Evolutionary conservation across 352 stramenopile genomes (phyloP).

Genomic region (Phytophthora pinifolia): DNA sequence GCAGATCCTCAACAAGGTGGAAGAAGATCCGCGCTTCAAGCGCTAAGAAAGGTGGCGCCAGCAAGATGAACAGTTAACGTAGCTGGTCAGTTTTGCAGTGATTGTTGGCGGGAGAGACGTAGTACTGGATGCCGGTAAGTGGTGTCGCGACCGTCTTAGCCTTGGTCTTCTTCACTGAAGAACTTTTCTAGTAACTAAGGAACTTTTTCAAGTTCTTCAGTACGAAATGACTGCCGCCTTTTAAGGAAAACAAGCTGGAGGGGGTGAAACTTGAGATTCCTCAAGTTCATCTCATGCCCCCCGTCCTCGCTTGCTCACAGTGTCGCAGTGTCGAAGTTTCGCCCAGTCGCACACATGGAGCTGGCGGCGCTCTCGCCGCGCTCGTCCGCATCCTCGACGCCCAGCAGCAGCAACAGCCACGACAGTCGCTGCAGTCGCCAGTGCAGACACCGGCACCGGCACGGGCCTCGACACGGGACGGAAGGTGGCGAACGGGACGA

Average conservation of each 20-base stretch:
- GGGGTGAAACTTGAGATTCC: neutral
- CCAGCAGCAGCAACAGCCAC: slow-evolving; percentile 12
- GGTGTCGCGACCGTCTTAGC: no score
- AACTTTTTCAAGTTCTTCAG: no score
- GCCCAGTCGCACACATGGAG: slow-evolving; percentile 13
- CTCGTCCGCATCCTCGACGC: slow-evolving; percentile 25
- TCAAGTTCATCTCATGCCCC: no score
- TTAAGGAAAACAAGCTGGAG: neutral
- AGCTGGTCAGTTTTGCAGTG: no score
- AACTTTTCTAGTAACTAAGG: no score
- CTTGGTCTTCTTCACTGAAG: no score
- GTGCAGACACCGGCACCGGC: neutral
- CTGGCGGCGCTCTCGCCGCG: slow-evolving; percentile 16
- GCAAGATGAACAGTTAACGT: no score
- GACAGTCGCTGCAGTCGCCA: slow-evolving; percentile 11
- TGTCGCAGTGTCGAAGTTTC: slow-evolving; percentile 27
- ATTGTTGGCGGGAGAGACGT: no score
- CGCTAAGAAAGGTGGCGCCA: slow-evolving; percentile 3
- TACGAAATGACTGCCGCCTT: neutral
- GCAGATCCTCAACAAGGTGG: slow-evolving; percentile 67
- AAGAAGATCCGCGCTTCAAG: slow-evolving; percentile 45
- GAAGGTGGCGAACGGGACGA: slow-evolving; percentile 10
- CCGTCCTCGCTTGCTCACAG: neutral
- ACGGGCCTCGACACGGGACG: neutral
- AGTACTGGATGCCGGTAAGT: no score